Base-by-base conservation (phyloP, 805 yeast species). In the Wickerhamiella dianesei region DNA sequence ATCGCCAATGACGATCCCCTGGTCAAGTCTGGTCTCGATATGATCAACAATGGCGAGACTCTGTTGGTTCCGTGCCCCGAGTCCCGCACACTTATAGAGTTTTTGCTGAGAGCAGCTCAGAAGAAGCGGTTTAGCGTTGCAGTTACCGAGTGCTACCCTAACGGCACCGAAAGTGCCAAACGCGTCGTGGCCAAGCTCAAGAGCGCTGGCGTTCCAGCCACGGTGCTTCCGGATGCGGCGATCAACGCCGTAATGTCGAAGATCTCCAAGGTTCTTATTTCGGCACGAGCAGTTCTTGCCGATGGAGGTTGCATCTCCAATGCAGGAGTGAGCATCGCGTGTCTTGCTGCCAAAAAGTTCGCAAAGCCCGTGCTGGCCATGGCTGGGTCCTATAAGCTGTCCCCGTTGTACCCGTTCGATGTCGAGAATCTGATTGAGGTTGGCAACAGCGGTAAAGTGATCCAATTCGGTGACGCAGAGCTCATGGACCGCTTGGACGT, bases 361-460 rank as follows among this genome's bases (percentile, higher is more conserved):
- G 76, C 78, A 60, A 89, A 96, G n/a, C 98, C 98, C 0, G 97
- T 92, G 3, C 82, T 92, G 62, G 88, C 92, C 1, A 92, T 88
- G 43, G 87, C 96, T 1, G 98, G 97, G 42, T 71, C 89, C 47
- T 92, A 84, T 70, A 92, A 92, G 65, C 72, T 92, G 44, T 82
- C 95, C 8, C 97, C 97, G 29, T 70, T 83, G 45, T 92, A 92
- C 61, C 98, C 96, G 21, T 85, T 82, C 62, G 87, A 84, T 60
- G 75, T 82, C 48, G 89, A 84, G 56, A 78, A 80, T 53, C 70
- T 87, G 49, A 79, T 87, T 41, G 95, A 88, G 65, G 88, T 87
- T 45, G 96, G 96, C 21, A 89, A 89, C 58, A 79, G 95, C 3
- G 92, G 94, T n/a, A 82, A 80, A 55, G 94, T 87, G 14, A 71